Evolutionary conservation across 495 filamentous ascomycete genomes (phyloP), one percentile per base, ranked within the genome.

Genomic region (Corynascus novoguineensis): DNA sequence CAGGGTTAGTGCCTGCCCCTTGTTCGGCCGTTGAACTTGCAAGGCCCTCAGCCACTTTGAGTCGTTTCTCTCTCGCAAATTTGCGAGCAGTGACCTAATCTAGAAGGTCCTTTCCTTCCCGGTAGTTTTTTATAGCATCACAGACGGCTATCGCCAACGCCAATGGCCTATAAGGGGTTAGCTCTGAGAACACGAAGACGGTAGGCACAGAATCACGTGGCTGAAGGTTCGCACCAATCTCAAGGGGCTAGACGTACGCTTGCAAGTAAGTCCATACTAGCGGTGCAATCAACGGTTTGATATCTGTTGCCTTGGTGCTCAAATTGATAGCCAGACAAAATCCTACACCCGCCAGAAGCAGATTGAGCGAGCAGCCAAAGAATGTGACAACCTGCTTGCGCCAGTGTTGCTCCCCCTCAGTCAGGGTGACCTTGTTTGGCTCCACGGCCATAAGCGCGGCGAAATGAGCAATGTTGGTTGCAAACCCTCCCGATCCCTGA

Each of bases 341-440:
- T 21, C 64, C 67, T 15, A 60, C 62, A 22, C 58, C 60, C 9
- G 62, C 62, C 40, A 69, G 29, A n/a, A 68, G 45, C 14, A 69
- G 34, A 17, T 69, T 69, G 27, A 60, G 56, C 11, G 62, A 47
- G 57, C 62, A 69, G 42, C 60, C 54, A 32, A 65, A 67, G 29
- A 66, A 53, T 17, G 65, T 67, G 34, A 60, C 53, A 15, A 65
- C 40, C 46, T 67, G 65, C 21, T 60, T 67, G 44, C 67, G 62
- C 62, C 63, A 69, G 42, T 69, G 64, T 28, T 67, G 62, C 55
- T 69, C 62, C 24, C 65, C 67, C 45, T 69, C 65, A 28, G 64
- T 68, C 42, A 69, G 49, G 4, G 40, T 50, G 34, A 62, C 55
- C 8, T 57, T 59, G 57, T 50, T 59, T 5, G 35, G 38, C 24